These are phyloP conservation scores for Sutorius eximius DNA, from an alignment of 1,284 basidiomycete species.

Conservation along the genomic window DNA sequence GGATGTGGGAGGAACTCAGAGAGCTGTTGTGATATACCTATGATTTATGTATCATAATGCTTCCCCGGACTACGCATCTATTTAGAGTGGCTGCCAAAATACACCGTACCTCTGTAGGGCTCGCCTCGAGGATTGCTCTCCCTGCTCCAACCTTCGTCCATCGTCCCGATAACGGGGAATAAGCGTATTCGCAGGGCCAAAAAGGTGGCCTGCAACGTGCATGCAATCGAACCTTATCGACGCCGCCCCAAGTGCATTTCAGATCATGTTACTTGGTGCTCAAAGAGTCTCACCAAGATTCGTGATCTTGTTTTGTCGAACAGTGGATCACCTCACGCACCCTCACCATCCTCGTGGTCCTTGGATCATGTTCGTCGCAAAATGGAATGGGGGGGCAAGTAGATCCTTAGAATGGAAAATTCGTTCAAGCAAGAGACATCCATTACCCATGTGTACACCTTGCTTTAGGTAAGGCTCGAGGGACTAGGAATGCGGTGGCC, in stretches of 20 bases:
- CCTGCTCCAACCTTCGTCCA: too few relatives aligned
- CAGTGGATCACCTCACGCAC: not conserved
- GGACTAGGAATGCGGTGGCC: not conserved
- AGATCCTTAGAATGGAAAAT: not conserved
- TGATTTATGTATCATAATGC: not conserved
- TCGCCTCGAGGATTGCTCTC: too few relatives aligned
- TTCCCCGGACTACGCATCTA: too few relatives aligned
- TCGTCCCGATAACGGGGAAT: too few relatives aligned
- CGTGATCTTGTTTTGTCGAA: not conserved
- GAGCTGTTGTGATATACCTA: not conserved
- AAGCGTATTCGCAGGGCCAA: too few relatives aligned
- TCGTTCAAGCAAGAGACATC: not conserved
- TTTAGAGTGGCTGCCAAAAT: too few relatives aligned
- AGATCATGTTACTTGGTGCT: not conserved
- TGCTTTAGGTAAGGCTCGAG: not conserved
- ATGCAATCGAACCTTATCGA: too few relatives aligned
- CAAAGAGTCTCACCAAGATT: not conserved
- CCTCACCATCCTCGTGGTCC: too few relatives aligned
- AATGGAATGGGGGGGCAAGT: not conserved
- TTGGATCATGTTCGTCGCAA: not conserved
- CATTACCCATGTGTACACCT: not conserved
- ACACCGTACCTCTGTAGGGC: too few relatives aligned
- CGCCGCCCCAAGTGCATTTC: too few relatives aligned
- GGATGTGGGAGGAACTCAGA: not conserved
- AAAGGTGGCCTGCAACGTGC: too few relatives aligned